Evolutionary conservation across 2,329 filamentous ascomycete species (phyloP).

Genomic region (Fusarium equiseti): DNA sequence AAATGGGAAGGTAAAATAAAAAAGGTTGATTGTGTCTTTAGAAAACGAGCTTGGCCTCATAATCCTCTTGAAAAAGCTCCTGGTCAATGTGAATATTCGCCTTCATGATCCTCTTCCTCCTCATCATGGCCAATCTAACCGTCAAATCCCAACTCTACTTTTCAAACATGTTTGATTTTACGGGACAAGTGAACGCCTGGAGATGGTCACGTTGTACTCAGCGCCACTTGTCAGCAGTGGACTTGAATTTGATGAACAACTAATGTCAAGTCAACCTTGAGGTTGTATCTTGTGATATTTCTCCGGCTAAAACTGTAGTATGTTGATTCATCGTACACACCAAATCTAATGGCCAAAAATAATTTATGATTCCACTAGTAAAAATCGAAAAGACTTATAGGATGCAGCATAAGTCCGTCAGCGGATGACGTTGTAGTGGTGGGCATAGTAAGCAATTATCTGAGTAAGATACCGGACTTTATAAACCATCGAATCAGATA

Average conservation of each 20-base stretch:
- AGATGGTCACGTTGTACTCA: background rate
- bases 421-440: background rate
- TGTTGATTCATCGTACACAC: background rate
- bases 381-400: too few relatives aligned
- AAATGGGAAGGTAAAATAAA: background rate
- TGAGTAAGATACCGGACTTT: background rate
- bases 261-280: background rate
- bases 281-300: background rate
- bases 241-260: background rate
- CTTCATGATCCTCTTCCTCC: slow-evolving; percentile 53
- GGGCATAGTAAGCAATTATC: background rate
- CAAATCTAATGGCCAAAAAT: too few relatives aligned
- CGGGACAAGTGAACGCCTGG: background rate
- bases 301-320: background rate
- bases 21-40: background rate
- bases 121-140: slow-evolving; percentile 42
- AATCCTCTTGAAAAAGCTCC: background rate
- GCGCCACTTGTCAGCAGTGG: background rate
- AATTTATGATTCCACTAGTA: too few relatives aligned
- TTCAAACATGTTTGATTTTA: background rate
- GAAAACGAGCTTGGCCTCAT: background rate
- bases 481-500: background rate
- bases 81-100: slow-evolving; percentile 56
- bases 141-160: slow-evolving; percentile 35
- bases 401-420: background rate